phyloP scores from a whole-genome alignment of 805 yeast species.

The Ogataea degrootiae region DNA sequence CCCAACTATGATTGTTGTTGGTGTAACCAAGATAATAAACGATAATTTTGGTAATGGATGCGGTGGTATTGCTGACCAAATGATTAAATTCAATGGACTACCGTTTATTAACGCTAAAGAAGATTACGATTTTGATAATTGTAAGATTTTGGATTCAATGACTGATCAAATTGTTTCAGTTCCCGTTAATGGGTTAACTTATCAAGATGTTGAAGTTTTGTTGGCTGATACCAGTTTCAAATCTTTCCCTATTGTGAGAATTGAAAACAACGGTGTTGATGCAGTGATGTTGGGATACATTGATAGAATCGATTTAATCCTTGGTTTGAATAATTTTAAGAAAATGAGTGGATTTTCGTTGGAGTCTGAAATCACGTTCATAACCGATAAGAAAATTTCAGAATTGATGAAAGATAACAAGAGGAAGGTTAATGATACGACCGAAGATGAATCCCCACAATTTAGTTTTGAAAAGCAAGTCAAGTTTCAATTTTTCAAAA shows the following conservation, averaged over 20 bases:
- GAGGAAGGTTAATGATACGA: neutral
- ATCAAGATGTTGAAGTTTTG: slow-evolving; percentile 31
- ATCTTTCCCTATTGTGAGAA: slow-evolving; percentile 50
- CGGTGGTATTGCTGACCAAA: slow-evolving; percentile 94
- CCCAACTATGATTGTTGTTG: slow-evolving; percentile 95
- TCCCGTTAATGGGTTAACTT: slow-evolving; percentile 33
- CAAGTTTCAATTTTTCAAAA: slow-evolving; percentile 58
- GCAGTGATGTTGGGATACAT: slow-evolving; percentile 44
- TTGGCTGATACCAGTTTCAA: slow-evolving; percentile 33
- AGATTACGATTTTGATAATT: slow-evolving; percentile 51
- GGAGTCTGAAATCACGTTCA: slow-evolving; percentile 10
- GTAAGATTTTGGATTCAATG: slow-evolving; percentile 58
- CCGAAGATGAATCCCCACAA: slow-evolving; percentile 9
- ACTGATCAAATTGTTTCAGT: slow-evolving; percentile 36
- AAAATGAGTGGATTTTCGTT: slow-evolving; percentile 3
- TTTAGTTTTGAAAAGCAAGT: slow-evolving; percentile 30
- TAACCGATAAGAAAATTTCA: slow-evolving; percentile 5
- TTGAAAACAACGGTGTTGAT: slow-evolving; percentile 25
- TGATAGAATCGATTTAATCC: slow-evolving; percentile 36
- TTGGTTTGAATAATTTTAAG: slow-evolving; percentile 23
- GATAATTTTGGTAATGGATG: slow-evolving; percentile 64
- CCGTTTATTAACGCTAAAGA: slow-evolving; percentile 77
- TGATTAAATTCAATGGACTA: slow-evolving; percentile 82
- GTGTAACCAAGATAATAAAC: slow-evolving; percentile 75
- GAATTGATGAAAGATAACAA: neutral